phyloP scores from a whole-genome alignment of 2,329 filamentous ascomycete species.

The Clarireedia monteithiana region DNA sequence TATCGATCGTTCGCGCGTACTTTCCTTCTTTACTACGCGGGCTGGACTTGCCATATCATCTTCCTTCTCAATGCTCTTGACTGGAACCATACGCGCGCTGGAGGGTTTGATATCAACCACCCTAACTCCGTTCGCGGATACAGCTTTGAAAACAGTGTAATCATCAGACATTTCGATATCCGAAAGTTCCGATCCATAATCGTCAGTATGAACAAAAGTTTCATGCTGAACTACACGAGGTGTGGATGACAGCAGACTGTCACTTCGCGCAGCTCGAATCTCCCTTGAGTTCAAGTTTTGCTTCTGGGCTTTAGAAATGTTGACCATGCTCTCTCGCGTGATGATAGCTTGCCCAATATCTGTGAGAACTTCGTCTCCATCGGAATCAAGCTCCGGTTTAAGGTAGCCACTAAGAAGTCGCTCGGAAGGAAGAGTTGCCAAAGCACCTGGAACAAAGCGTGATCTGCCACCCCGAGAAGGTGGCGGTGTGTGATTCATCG shows the following conservation, averaged over 20 bases:
- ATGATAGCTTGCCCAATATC: constrained; percentile 9
- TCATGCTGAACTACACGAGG: neutral
- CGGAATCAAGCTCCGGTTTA: constrained; percentile 11
- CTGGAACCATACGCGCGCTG: neutral
- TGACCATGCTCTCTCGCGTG: constrained; percentile 3
- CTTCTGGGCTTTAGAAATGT: neutral
- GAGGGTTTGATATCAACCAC: constrained; percentile 1
- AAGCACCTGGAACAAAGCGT: constrained; percentile 34
- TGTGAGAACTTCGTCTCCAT: constrained; percentile 1
- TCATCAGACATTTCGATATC: constrained; percentile 4
- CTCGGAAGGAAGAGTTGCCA: constrained; percentile 39
- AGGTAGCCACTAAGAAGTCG: constrained; percentile 33
- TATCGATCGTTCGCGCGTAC: constrained; percentile 10
- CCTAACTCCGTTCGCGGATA: neutral
- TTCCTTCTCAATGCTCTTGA: neutral
- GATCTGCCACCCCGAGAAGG: constrained; percentile 26
- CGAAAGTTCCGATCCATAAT: constrained; percentile 1
- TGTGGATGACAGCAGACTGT: neutral
- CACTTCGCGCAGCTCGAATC: neutral
- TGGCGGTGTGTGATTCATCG: neutral
- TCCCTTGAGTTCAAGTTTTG: neutral
- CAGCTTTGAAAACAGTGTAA: neutral
- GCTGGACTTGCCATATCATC: neutral
- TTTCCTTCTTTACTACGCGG: constrained; percentile 17
- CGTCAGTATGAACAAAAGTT: neutral